Evolutionary conservation across 2,329 filamentous ascomycete genomes (phyloP).

Genomic region (Calonectria multiphialidica): DNA sequence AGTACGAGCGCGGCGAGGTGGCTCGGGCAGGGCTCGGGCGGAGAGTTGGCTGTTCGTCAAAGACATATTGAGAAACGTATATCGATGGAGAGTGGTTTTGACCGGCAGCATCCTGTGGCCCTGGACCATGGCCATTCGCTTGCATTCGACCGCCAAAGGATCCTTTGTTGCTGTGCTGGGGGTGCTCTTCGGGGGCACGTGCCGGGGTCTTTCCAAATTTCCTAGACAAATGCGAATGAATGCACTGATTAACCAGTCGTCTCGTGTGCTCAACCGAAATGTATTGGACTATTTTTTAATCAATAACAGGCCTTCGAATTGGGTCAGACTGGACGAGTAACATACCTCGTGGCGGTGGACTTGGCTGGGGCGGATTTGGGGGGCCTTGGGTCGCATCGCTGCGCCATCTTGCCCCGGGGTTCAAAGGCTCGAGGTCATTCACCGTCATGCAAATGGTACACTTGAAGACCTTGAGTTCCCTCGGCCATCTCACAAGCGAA

Average conservation of each 20-base stretch:
- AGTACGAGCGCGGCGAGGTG: slow-evolving; percentile 53
- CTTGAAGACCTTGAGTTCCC: slow-evolving; percentile 78
- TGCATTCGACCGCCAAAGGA: slow-evolving; percentile 39
- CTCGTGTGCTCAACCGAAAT: slow-evolving; percentile 52
- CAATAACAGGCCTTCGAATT: slow-evolving; percentile 13
- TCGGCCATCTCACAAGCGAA: slow-evolving; percentile 83
- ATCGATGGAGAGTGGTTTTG: slow-evolving; percentile 34
- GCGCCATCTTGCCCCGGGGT: slow-evolving; percentile 34
- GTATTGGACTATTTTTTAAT: slow-evolving; percentile 39
- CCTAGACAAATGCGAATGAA: slow-evolving; percentile 46
- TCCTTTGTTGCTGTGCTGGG: slow-evolving; percentile 23
- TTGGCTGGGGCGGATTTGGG: slow-evolving; percentile 16
- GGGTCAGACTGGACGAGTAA: not conserved
- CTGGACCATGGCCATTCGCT: slow-evolving; percentile 20
- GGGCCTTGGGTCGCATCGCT: slow-evolving; percentile 37
- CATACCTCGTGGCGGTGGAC: slow-evolving; percentile 34
- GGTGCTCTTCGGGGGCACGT: slow-evolving; percentile 29
- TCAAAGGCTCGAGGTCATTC: slow-evolving; percentile 73
- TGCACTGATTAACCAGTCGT: slow-evolving; percentile 48
- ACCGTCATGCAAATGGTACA: slow-evolving; percentile 88
- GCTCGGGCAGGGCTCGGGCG: slow-evolving; percentile 47
- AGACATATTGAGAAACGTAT: slow-evolving; percentile 44
- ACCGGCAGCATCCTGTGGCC: slow-evolving; percentile 15
- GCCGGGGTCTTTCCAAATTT: slow-evolving; percentile 36
- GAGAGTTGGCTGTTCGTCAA: slow-evolving; percentile 54